These are phyloP conservation scores for Venturia asperata DNA, from an alignment of 2,329 filamentous ascomycete species.

Conservation along the genomic window DNA sequence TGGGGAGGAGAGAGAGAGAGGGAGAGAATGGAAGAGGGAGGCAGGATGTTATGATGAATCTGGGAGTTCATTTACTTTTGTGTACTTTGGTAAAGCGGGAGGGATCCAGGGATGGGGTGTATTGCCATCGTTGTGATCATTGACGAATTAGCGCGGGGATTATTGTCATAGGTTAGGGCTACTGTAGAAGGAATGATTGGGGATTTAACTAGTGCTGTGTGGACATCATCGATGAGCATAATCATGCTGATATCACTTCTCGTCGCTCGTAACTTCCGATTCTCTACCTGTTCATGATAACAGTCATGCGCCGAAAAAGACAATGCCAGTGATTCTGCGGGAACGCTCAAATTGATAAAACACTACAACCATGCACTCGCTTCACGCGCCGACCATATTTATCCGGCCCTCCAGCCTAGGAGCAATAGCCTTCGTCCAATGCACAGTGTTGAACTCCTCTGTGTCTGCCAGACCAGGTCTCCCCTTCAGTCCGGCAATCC, in stretches of 20 bases:
- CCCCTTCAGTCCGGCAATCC: conserved; percentile 55
- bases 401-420: conserved; percentile 75
- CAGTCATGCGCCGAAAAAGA: not conserved
- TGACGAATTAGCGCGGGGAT: no score
- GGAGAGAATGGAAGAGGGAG: no score
- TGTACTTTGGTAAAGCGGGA: no score
- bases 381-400: conserved; percentile 21
- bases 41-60: no score
- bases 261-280: not conserved
- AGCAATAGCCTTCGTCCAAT: conserved; percentile 75
- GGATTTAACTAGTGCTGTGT: no score
- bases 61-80: no score
- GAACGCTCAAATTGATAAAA: not conserved
- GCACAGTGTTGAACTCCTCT: conserved; percentile 48
- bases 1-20: no score
- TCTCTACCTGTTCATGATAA: not conserved
- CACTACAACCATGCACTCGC: not conserved
- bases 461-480: conserved; percentile 47
- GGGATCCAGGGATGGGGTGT: no score
- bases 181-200: no score
- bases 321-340: not conserved
- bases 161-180: no score
- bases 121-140: no score
- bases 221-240: no score
- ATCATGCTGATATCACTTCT: not conserved